phyloP scores from a whole-genome alignment of 2,329 filamentous ascomycete genomes.

The Aspergillus neotritici region DNA sequence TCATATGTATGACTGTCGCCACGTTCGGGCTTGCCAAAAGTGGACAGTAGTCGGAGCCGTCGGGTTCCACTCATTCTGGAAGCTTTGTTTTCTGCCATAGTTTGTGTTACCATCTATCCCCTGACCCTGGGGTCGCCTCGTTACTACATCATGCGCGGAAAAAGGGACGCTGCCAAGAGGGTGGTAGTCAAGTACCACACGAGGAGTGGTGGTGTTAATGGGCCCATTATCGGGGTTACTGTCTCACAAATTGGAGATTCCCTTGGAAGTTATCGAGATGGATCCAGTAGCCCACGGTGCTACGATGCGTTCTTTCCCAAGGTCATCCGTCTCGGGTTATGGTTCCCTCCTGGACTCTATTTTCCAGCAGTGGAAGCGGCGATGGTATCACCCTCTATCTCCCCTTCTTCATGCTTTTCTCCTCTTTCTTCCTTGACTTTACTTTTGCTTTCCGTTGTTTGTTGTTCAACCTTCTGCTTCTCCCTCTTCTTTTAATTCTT shows the following conservation, averaged over 20 bases:
- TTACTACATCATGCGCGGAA: slow-evolving; percentile 32
- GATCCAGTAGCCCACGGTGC: slow-evolving; percentile 40
- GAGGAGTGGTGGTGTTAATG: slow-evolving; percentile 34
- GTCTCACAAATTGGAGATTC: slow-evolving; percentile 44
- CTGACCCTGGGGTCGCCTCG: slow-evolving; percentile 36
- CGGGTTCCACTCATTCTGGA: slow-evolving; percentile 42
- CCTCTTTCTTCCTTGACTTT: neutral
- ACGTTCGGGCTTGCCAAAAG: slow-evolving; percentile 39
- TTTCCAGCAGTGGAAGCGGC: slow-evolving; percentile 45
- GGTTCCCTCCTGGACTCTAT: slow-evolving; percentile 41
- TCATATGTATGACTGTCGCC: slow-evolving; percentile 41
- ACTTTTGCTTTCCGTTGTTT: no score
- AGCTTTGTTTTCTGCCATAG: slow-evolving; percentile 44
- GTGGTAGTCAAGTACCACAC: slow-evolving; percentile 41
- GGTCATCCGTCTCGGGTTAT: slow-evolving; percentile 41
- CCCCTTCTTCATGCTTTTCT: neutral
- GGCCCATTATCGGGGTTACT: slow-evolving; percentile 40
- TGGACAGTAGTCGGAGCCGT: slow-evolving; percentile 37
- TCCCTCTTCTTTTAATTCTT: neutral
- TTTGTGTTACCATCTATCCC: slow-evolving; percentile 41
- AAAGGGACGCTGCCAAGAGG: slow-evolving; percentile 27
- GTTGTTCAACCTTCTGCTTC: no score
- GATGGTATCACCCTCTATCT: slow-evolving; percentile 35
- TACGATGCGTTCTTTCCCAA: slow-evolving; percentile 45
- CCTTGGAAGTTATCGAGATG: slow-evolving; percentile 34